Conservation (phyloP, 2,329 filamentous ascomycete genomes). For the Botryotinia calthae region DNA sequence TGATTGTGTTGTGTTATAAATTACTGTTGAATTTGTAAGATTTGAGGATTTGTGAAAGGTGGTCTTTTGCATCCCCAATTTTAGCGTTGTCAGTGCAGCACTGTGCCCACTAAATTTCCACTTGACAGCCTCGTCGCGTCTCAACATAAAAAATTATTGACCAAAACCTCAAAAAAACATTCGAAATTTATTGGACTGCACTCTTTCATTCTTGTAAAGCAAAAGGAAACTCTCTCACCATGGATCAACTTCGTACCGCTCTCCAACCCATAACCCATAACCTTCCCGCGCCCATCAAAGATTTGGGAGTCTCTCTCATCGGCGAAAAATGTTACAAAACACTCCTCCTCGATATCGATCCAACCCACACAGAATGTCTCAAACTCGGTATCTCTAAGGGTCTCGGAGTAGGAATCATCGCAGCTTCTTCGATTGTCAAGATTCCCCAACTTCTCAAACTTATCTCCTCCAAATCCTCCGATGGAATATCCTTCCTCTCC, state of each 20-base stretch:
- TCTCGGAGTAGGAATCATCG: conserved; percentile 90
- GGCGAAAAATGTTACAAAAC: conserved; percentile 81
- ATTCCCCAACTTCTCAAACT: conserved; percentile 96
- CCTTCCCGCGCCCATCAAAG: conserved; percentile 70
- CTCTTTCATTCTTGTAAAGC: background rate
- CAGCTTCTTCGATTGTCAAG: conserved; percentile 87
- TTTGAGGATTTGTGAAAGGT: conserved; percentile 2
- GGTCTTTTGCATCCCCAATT: background rate
- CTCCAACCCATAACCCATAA: conserved; percentile 68
- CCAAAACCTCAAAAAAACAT: background rate
- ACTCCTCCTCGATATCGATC: conserved; percentile 81
- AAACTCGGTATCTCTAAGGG: conserved; percentile 90
- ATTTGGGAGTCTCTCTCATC: conserved; percentile 75
- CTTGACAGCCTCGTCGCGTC: conserved; percentile 11
- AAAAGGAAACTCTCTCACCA: conserved; percentile 34
- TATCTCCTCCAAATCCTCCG: conserved; percentile 72
- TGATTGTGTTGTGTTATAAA: background rate
- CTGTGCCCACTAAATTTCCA: conserved; percentile 7
- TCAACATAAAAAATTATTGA: conserved; percentile 7
- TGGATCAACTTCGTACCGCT: conserved; percentile 60
- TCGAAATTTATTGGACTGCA: background rate
- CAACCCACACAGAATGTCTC: conserved; percentile 73
- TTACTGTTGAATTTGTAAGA: background rate
- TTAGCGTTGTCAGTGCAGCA: background rate
- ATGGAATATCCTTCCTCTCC: conserved; percentile 82